Evolutionary conservation across 1,284 basidiomycete species (phyloP).

Genomic region (Austroboletus rostrupii): DNA sequence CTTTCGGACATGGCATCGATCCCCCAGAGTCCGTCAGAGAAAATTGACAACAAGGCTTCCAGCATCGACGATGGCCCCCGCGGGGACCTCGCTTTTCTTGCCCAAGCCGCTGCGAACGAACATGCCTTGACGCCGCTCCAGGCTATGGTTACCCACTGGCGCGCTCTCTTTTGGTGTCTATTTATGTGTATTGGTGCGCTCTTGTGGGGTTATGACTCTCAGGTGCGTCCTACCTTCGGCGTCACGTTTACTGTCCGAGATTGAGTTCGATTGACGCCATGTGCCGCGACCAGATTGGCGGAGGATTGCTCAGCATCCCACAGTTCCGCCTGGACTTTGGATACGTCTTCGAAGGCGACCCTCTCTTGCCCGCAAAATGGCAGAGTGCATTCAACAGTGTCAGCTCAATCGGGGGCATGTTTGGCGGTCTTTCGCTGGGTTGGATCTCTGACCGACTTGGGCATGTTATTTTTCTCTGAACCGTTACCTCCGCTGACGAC

Average conservation of each 20-base stretch:
- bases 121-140: slow-evolving; percentile 19
- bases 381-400: slow-evolving; percentile 29
- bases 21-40: slow-evolving; percentile 5
- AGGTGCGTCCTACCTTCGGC: slow-evolving; percentile 17
- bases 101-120: slow-evolving; percentile 20
- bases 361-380: slow-evolving; percentile 26
- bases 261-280: background rate
- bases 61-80: slow-evolving; percentile 11
- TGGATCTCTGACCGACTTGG: slow-evolving; percentile 25
- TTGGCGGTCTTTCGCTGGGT: slow-evolving; percentile 25
- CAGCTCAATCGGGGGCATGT: slow-evolving; percentile 26
- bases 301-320: slow-evolving; percentile 23
- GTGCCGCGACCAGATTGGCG: slow-evolving; percentile 14
- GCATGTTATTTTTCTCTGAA: background rate
- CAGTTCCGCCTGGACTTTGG: slow-evolving; percentile 30
- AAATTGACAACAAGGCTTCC: slow-evolving; percentile 1
- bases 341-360: slow-evolving; percentile 2
- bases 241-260: background rate
- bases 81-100: slow-evolving; percentile 18
- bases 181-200: slow-evolving; percentile 27
- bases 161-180: slow-evolving; percentile 24
- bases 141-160: slow-evolving; percentile 25
- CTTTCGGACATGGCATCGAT: slow-evolving; percentile 1
- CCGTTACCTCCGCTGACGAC: no score
- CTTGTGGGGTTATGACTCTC: slow-evolving; percentile 28